Conservation (phyloP, 2,329 filamentous ascomycete genomes). For the Coniochaeta sp. region DNA sequence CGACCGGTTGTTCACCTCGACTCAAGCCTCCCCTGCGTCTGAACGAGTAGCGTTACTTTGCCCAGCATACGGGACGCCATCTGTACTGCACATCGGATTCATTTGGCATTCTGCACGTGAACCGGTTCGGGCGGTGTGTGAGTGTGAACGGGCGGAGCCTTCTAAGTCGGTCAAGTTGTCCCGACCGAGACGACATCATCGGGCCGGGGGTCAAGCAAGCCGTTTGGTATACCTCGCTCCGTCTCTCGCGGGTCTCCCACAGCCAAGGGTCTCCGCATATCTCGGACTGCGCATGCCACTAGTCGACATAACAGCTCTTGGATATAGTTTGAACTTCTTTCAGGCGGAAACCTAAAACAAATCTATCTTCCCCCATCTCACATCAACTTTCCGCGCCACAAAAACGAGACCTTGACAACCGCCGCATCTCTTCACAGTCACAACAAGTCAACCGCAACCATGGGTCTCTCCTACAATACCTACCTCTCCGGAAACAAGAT, state of each 20-base stretch:
- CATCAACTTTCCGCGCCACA: background rate
- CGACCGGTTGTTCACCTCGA: background rate
- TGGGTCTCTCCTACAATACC: slow-evolving; percentile 88
- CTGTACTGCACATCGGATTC: background rate
- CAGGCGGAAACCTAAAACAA: background rate
- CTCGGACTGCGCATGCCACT: background rate
- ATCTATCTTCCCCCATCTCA: background rate
- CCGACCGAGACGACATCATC: background rate
- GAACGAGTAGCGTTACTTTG: background rate
- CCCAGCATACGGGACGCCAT: background rate
- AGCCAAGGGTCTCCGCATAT: no score
- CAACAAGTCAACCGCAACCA: slow-evolving; percentile 27
- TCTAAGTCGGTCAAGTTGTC: background rate
- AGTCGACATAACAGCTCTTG: background rate
- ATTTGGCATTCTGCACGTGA: background rate
- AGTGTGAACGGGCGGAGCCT: background rate
- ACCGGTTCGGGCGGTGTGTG: background rate
- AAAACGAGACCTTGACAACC: background rate
- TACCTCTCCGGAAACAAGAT: slow-evolving; percentile 84
- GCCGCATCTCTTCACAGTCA: background rate
- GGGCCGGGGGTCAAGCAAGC: background rate
- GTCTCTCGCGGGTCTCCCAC: background rate
- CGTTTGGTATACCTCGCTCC: background rate
- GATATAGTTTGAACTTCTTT: background rate
- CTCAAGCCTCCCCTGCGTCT: background rate